Evolutionary conservation across 306 rosid species (phyloP), one percentile per base, ranked within the genome.

Genomic region (Coriaria nepalensis): DNA sequence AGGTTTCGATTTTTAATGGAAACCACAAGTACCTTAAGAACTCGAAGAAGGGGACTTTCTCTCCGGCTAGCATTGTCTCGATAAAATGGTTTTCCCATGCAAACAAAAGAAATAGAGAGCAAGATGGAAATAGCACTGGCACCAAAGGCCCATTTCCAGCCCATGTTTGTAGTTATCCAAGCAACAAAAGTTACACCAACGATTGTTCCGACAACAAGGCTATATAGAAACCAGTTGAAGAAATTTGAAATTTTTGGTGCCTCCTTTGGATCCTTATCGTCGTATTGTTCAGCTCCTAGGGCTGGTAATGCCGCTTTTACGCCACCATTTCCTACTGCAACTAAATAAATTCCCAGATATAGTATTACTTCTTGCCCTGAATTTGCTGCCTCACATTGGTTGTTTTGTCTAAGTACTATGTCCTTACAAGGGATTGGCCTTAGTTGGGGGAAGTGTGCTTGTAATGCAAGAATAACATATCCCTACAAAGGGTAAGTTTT

Each of bases 231-330:
- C 87, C 87, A 32, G 65, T 61, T 79, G 73, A 79, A 79, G 63
- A 66, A 79, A 47, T 78, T 59, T 0, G 87, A 79, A 3, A 75
- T 69, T 60, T 45, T 65, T 43, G 61, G 66, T 13, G 55, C 47
- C 38, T 75, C 75, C 39, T 59, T 61, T 9, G 73, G 45, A 20
- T 77, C 72, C 10, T 69, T 59, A 34, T 57, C 60, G 33, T 50
- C 8, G 52, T 72, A 75, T 50, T 79, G 87, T 45, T 75, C 83
- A n/a, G 87, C 87, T 20, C 87, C 87, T 48, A 66, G 87, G 32
- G 83, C 63, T 5, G 76, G 75, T 44, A 79, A 75, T 58, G 75
- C 76, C 9, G 87, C 83, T 47, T 79, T 79, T 8, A 79, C 56
- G 42, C 83, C 69, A 1, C 87, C 83, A 67, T 78, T 79, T 52